Evolutionary conservation across 768 basidiomycete genomes (phyloP), one percentile per base, ranked within the genome.

Genomic region (Strobilomyces echinocephalus): DNA sequence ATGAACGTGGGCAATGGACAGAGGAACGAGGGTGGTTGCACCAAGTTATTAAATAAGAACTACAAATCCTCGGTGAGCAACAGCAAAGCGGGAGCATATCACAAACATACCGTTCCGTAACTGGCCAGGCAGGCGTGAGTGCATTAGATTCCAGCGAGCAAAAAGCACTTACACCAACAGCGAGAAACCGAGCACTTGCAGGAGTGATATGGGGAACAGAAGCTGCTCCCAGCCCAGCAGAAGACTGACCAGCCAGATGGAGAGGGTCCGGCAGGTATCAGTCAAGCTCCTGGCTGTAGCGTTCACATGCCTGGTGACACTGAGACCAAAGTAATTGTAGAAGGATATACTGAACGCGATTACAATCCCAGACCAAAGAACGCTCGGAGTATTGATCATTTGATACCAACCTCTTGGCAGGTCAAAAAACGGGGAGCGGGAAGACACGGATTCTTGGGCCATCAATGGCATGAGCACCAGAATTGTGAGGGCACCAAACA

Each of bases 181-280:
- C 8, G 78, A 82, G 69, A 99, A 99, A 4, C 93, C 92, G 18
- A 79, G 61, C 50, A 95, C 81, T 69, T 95, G 93, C 12, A 95
- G 68, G 49, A 93, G 65, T 2, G 90, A 90, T 56, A 87, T 82
- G 7, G 93, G 93, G 73, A 82, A 89, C 21, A 90, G 60, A 33
- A 97, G 75, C 54, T 75, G 78, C 72, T 97, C 95, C 95, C 95
- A 97, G 5, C 95, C 93, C 24, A 97, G 72, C 1, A 79, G 84
- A 48, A 97, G 77, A 65, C 90, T 92, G 63, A 99, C 75, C 58
- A 95, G 73, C 97, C 97, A 99, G 67, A 99, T 98, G n/a, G 82
- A 81, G 49, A 98, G 77, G 1, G 97, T 98, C 62, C 97, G 80
- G 73, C 93, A 97, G 7, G 94, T 95, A 70, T 99, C 97, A 35